Evolutionary conservation across 116 monocot species (phyloP), one percentile per base, ranked within the genome.

Genomic region (Cymodocea nodosa): DNA sequence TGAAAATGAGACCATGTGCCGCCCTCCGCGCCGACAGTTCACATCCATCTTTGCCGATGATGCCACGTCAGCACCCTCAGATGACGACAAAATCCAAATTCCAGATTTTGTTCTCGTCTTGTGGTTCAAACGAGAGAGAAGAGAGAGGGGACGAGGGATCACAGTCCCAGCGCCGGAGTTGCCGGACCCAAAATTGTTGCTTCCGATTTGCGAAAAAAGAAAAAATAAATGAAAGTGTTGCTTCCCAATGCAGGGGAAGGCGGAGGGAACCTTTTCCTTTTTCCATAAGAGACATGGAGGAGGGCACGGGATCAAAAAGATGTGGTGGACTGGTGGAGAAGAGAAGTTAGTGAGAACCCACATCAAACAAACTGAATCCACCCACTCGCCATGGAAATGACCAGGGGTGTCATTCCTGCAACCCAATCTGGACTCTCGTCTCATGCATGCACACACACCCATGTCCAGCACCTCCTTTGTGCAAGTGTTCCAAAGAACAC

Each of bases 371-470:
- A 35, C 61, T 5, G 13, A 62, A 17, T 30, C 39, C 62, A 60
- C 25, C 35, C n/a, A 37, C 37, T 18, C 62, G 36, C 39, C 37
- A 49, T 64, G 64, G 64, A 64, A 50, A 23, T 64, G 64, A 64
- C 50, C 40, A 22, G 64, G 22, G 19, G 34, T 39, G 44, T 64
- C 64, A 64, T 37, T 18, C 49, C 62, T n/a, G 22, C 16, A 37
- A 37, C 34, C 62, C 62, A 62, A 62, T 62, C 62, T n/a, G 37
- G 39, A n/a, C 22, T 64, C 64, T 50, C 49, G 35, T 64, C 64
- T 64, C 64, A 64, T 64, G 64, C 49, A 49, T 64, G 64, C 61
- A 61, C 61, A 37, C 35, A 22, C 58, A 58, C 18, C 62, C 61
- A 61, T 23, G 61, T 17, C 36, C 54, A 54, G n/a, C 54, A 54